Evolutionary conservation across 495 filamentous ascomycete species (phyloP).

Genomic region (Aspergillus homomorphus): DNA sequence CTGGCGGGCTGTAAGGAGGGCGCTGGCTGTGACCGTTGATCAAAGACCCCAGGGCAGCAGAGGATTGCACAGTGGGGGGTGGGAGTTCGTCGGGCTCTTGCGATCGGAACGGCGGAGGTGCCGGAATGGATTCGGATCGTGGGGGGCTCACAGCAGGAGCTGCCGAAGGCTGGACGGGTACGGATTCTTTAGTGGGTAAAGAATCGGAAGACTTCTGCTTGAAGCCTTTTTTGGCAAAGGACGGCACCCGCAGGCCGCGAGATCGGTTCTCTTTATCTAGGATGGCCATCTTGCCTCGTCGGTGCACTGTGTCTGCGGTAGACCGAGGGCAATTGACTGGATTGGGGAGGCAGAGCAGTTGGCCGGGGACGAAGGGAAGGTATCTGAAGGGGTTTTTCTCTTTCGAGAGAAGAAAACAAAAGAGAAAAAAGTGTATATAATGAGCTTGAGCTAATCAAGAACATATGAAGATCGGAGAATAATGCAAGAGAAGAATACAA

Average conservation of each 20-base stretch:
- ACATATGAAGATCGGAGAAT: background rate
- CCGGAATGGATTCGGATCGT: slow-evolving; percentile 15
- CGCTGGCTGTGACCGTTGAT: slow-evolving; percentile 4
- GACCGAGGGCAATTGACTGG: too few relatives aligned
- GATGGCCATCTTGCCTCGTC: slow-evolving; percentile 29
- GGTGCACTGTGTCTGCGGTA: background rate
- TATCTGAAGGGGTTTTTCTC: background rate
- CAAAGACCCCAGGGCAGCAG: slow-evolving; percentile 8
- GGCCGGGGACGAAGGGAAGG: background rate
- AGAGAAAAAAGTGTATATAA: background rate
- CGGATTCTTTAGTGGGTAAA: slow-evolving; percentile 10
- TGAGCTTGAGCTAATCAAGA: too few relatives aligned
- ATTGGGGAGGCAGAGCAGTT: too few relatives aligned
- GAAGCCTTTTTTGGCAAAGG: slow-evolving; percentile 31
- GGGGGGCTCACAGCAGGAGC: slow-evolving; percentile 11
- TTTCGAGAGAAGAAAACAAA: background rate
- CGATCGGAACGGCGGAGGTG: slow-evolving; percentile 8
- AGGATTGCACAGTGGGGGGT: background rate
- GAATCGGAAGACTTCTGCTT: slow-evolving; percentile 16
- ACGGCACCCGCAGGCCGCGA: slow-evolving; percentile 38
- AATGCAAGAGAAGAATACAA: background rate
- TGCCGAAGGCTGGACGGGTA: slow-evolving; percentile 11
- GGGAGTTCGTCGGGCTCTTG: slow-evolving; percentile 12
- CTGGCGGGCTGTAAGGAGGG: background rate
- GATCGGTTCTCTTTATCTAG: slow-evolving; percentile 42